Conservation (phyloP, 2,329 filamentous ascomycete species). For the Diaporthe ilicicola region DNA sequence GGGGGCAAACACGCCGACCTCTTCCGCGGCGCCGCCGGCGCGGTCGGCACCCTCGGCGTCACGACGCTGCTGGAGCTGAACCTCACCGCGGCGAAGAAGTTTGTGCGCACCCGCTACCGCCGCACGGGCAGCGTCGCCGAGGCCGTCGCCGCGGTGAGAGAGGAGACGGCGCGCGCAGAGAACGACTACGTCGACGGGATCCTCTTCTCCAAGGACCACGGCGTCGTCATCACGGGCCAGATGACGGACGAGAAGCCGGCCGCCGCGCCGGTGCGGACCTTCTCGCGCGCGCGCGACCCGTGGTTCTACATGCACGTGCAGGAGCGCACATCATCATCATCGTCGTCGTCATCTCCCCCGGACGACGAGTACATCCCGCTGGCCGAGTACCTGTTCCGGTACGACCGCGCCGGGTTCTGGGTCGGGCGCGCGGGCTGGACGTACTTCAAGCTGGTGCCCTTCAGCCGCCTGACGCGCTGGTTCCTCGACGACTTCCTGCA, state of each 20-base stretch:
- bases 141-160: slow-evolving; percentile 57
- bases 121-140: slow-evolving; percentile 58
- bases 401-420: slow-evolving; percentile 81
- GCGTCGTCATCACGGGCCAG: slow-evolving; percentile 72
- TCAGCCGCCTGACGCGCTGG: slow-evolving; percentile 71
- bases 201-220: slow-evolving; percentile 67
- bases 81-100: slow-evolving; percentile 67
- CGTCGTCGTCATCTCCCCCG: slow-evolving; percentile 37
- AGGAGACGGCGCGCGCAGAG: slow-evolving; percentile 51
- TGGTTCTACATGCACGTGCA: slow-evolving; percentile 81
- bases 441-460: slow-evolving; percentile 72
- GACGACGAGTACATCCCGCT: slow-evolving; percentile 69
- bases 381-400: slow-evolving; percentile 78
- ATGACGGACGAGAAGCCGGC: slow-evolving; percentile 63
- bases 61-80: slow-evolving; percentile 73
- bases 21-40: slow-evolving; percentile 71
- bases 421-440: slow-evolving; percentile 71
- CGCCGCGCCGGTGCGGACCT: slow-evolving; percentile 55
- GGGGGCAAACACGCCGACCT: slow-evolving; percentile 56
- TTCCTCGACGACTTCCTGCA: slow-evolving; percentile 77
- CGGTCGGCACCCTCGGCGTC: slow-evolving; percentile 73
- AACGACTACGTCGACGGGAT: slow-evolving; percentile 81
- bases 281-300: slow-evolving; percentile 68
- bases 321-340: slow-evolving; percentile 47
- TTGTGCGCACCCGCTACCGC: slow-evolving; percentile 70